Evolutionary conservation across 2,329 filamentous ascomycete species (phyloP).

Genomic region (Lecanicillium sp.): DNA sequence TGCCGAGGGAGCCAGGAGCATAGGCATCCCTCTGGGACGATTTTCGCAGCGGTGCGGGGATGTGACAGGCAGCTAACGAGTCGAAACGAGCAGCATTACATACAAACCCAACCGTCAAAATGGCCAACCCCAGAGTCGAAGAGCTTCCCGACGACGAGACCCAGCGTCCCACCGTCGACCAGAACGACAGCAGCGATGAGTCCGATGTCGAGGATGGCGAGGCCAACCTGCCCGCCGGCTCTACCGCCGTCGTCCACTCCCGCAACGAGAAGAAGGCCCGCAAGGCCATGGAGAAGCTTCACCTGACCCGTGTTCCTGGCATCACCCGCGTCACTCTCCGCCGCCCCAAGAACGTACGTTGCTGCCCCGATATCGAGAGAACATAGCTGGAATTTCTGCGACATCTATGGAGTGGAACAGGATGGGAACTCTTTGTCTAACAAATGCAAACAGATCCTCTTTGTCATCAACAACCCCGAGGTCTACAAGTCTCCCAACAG

Average conservation of each 20-base stretch:
- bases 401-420: neutral
- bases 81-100: neutral
- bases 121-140: conserved; percentile 97
- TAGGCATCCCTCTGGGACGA: neutral
- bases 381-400: neutral
- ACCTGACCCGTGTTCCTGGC: conserved; percentile 90
- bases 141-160: conserved; percentile 90
- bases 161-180: conserved; percentile 73
- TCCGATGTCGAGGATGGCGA: conserved; percentile 77
- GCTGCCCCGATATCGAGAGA: neutral
- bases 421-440: neutral
- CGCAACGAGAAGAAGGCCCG: conserved; percentile 99
- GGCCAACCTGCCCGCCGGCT: conserved; percentile 71
- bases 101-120: conserved; percentile 48
- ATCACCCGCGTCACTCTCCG: conserved; percentile 98
- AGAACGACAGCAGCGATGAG: conserved; percentile 67
- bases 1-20: neutral
- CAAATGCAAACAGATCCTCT: conserved; percentile 67
- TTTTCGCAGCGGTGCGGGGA: neutral
- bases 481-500: conserved; percentile 99
- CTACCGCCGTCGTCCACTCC: conserved; percentile 87
- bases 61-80: conserved; percentile 1
- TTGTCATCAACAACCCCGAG: conserved; percentile 99
- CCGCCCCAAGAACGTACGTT: conserved; percentile 96
- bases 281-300: conserved; percentile 98